phyloP scores from a whole-genome alignment of 2,329 filamentous ascomycete genomes.

The Aspergillus floridensis region DNA sequence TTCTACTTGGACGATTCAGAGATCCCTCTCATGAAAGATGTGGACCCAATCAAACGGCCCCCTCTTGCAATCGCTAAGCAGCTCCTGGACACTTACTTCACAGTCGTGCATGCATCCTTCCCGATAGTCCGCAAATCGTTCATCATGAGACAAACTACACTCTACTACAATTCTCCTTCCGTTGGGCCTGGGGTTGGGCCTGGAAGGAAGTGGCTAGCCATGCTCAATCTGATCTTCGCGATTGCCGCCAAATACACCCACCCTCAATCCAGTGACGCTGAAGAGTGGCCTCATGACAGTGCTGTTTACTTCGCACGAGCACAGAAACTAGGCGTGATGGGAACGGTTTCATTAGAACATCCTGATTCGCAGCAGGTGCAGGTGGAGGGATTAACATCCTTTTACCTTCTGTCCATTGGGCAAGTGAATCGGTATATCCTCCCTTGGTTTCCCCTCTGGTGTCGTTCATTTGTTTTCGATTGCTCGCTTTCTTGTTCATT shows the following conservation, averaged over 20 bases:
- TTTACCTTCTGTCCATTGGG: constrained; percentile 40
- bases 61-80: constrained; percentile 37
- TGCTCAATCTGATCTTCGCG: constrained; percentile 46
- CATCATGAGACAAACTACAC: constrained; percentile 41
- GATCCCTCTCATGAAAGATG: constrained; percentile 31
- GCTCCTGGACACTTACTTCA: constrained; percentile 42
- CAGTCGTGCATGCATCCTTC: constrained; percentile 41
- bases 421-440: constrained; percentile 44
- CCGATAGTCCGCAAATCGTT: constrained; percentile 41
- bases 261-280: constrained; percentile 27
- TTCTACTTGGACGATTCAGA: constrained; percentile 43
- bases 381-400: constrained; percentile 40
- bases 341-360: constrained; percentile 37
- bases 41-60: constrained; percentile 39
- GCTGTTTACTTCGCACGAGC: constrained; percentile 44
- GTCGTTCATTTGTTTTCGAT: neutral
- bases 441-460: neutral
- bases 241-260: constrained; percentile 40
- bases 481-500: neutral
- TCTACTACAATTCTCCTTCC: constrained; percentile 32
- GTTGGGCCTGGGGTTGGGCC: constrained; percentile 37
- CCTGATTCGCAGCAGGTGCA: constrained; percentile 46
- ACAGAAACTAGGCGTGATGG: constrained; percentile 39
- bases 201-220: constrained; percentile 41
- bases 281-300: constrained; percentile 33